A percentile compares a stretch with the other conserved stretches of the same genome.
Conservation (phyloP, 2,329 filamentous ascomycete species). For the Stemphylium beticola region DNA sequence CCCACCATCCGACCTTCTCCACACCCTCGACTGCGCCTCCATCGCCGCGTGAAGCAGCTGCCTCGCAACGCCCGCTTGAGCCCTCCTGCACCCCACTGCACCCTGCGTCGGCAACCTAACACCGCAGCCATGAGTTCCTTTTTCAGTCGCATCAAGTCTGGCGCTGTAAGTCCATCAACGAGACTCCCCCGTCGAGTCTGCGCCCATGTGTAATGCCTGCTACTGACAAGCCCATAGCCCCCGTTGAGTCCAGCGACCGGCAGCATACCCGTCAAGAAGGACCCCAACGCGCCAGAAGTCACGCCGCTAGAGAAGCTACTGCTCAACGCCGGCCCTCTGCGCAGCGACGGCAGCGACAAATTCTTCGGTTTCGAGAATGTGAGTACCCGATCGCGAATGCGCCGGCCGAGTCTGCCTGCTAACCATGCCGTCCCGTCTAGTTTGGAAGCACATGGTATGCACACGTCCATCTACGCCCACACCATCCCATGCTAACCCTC, state of each 20-base stretch:
- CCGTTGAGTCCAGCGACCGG: constrained; percentile 55
- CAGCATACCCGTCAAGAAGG: constrained; percentile 62
- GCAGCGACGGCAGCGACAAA: constrained; percentile 91
- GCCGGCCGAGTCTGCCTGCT: constrained; percentile 23
- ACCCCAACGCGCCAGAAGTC: constrained; percentile 61
- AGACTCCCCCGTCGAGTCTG: constrained; percentile 4
- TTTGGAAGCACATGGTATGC: constrained; percentile 96
- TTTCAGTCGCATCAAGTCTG: constrained; percentile 61
- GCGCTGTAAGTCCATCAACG: constrained; percentile 49
- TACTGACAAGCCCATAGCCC: constrained; percentile 47
- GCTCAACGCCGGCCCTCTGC: constrained; percentile 79
- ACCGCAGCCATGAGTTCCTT: constrained; percentile 57
- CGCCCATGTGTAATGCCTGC: constrained; percentile 25
- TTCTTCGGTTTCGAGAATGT: constrained; percentile 99
- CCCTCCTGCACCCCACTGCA: constrained; percentile 13
- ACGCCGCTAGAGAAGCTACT: constrained; percentile 77
- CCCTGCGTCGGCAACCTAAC: constrained; percentile 14
- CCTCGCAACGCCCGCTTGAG: constrained; percentile 19
- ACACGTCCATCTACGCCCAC: constrained; percentile 2
- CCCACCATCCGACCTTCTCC: constrained; percentile 14
- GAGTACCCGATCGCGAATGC: constrained; percentile 50
- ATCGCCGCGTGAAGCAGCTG: constrained; percentile 16
- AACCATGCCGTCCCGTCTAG: constrained; percentile 55
- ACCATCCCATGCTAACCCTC: constrained; percentile 15
- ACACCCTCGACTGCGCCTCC: constrained; percentile 11